These are phyloP conservation scores for Amylostereum areolatum DNA, from an alignment of 1,284 basidiomycete genomes.

Conservation along the genomic window DNA sequence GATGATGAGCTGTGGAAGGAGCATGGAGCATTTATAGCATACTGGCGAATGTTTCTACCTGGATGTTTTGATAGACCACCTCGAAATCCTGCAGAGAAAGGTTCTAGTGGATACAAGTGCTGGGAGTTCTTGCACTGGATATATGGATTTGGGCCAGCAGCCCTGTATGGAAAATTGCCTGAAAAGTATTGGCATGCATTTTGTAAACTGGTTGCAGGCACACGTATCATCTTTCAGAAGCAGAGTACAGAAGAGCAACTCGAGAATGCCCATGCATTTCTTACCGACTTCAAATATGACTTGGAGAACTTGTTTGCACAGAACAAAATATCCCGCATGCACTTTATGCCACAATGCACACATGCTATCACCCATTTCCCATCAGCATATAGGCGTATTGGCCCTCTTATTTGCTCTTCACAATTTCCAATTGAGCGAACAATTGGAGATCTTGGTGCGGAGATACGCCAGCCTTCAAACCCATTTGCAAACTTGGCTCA, in stretches of 20 bases:
- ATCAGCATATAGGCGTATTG: constrained; percentile 11
- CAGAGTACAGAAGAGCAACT: constrained; percentile 7
- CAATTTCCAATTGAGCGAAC: constrained; percentile 21
- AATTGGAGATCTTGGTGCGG: constrained; percentile 19
- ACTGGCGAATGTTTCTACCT: constrained; percentile 15
- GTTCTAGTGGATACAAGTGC: constrained; percentile 25
- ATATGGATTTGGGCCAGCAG: constrained; percentile 15
- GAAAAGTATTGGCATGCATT: constrained; percentile 14
- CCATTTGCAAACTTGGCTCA: constrained; percentile 18
- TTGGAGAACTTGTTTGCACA: constrained; percentile 19
- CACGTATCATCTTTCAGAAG: constrained; percentile 12
- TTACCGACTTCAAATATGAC: constrained; percentile 13
- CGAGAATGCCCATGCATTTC: not conserved
- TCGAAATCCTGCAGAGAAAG: constrained; percentile 23
- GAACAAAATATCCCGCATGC: constrained; percentile 14
- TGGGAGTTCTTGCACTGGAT: constrained; percentile 20
- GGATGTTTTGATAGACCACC: constrained; percentile 23
- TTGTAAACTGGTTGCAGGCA: constrained; percentile 16
- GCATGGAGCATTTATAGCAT: constrained; percentile 14
- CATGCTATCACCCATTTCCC: constrained; percentile 16
- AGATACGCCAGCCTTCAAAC: constrained; percentile 18
- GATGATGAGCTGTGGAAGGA: constrained; percentile 11
- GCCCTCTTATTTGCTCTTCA: constrained; percentile 11
- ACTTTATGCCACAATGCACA: constrained; percentile 18
- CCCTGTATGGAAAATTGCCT: constrained; percentile 12